Evolutionary conservation across 768 basidiomycete species (phyloP).

Genomic region (Lanmaoa pseudosensibilis): DNA sequence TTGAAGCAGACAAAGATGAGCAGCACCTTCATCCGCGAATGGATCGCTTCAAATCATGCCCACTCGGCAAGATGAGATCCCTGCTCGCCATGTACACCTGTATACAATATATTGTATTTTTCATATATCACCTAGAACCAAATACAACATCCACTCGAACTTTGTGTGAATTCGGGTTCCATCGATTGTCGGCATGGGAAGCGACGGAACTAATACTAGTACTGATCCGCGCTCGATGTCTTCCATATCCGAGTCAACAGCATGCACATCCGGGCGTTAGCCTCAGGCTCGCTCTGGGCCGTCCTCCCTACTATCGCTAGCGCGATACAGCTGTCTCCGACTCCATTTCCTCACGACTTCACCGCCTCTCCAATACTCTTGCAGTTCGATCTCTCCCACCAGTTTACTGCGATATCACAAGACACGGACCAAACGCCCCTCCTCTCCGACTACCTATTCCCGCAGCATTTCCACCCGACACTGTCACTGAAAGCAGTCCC

Average conservation of each 20-base stretch:
- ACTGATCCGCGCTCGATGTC: not conserved
- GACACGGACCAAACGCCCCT: slow-evolving; percentile 2
- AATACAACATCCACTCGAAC: too few relatives aligned
- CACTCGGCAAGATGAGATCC: slow-evolving; percentile 8
- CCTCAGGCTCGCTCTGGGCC: not conserved
- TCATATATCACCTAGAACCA: not conserved
- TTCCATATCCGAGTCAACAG: not conserved
- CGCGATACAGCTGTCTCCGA: not conserved
- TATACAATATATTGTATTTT: slow-evolving; percentile 2
- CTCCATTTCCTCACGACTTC: not conserved
- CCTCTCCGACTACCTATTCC: slow-evolving; percentile 7
- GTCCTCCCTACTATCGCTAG: not conserved
- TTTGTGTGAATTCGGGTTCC: slow-evolving; percentile 2
- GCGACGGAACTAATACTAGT: not conserved
- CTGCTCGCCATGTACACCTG: not conserved
- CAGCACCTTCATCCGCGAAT: slow-evolving; percentile 88
- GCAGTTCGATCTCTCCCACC: slow-evolving; percentile 27
- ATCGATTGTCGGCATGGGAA: not conserved
- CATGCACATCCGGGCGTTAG: slow-evolving; percentile 8
- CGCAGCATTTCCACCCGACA: slow-evolving; percentile 8
- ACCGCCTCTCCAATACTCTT: slow-evolving; percentile 6
- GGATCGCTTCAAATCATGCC: slow-evolving; percentile 56
- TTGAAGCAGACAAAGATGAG: slow-evolving; percentile 88
- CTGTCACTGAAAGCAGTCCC: slow-evolving; percentile 41
- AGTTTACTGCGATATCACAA: slow-evolving; percentile 1